These are phyloP conservation scores for Beauveria pseudobassiana DNA, from an alignment of 2,329 filamentous ascomycete genomes.

Conservation along the genomic window DNA sequence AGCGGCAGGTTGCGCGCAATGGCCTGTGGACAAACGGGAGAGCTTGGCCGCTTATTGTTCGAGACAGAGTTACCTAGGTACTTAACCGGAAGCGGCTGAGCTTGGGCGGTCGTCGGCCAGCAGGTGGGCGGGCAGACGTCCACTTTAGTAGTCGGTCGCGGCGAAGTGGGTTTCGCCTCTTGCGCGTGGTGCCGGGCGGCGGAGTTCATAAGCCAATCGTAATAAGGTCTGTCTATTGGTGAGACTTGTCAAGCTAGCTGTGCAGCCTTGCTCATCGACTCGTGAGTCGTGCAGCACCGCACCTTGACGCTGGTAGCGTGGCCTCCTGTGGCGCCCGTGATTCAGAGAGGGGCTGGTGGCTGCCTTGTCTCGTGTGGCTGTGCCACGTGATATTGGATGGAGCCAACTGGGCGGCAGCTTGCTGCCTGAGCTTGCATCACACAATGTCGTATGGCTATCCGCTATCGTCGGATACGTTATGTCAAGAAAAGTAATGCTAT, in stretches of 20 bases:
- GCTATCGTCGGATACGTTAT: too few species aligned
- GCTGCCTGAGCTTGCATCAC: background rate
- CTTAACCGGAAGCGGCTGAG: conserved; percentile 8
- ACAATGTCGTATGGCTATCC: background rate
- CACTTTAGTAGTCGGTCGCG: conserved; percentile 8
- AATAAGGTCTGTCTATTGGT: background rate
- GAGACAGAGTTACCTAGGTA: background rate
- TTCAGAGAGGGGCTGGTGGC: background rate
- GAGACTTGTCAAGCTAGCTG: background rate
- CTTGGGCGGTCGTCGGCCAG: background rate
- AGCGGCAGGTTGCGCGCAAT: background rate
- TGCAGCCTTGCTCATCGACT: conserved; percentile 6
- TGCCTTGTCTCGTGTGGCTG: conserved; percentile 5
- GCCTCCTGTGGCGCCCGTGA: background rate
- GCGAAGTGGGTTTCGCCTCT: conserved; percentile 5
- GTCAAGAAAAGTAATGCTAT: too few species aligned
- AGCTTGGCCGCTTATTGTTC: background rate
- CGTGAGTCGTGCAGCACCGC: background rate
- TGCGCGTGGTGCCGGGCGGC: background rate
- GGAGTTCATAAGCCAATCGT: conserved; percentile 4
- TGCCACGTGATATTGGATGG: conserved; percentile 6
- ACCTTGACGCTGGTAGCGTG: background rate
- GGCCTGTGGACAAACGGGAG: background rate
- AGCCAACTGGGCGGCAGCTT: background rate
- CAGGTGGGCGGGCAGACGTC: conserved; percentile 4